A percentile compares a stretch with the other conserved stretches of the same genome.
phyloP scores from a whole-genome alignment of 495 filamentous ascomycete species.

The Daldinia vernicosa region DNA sequence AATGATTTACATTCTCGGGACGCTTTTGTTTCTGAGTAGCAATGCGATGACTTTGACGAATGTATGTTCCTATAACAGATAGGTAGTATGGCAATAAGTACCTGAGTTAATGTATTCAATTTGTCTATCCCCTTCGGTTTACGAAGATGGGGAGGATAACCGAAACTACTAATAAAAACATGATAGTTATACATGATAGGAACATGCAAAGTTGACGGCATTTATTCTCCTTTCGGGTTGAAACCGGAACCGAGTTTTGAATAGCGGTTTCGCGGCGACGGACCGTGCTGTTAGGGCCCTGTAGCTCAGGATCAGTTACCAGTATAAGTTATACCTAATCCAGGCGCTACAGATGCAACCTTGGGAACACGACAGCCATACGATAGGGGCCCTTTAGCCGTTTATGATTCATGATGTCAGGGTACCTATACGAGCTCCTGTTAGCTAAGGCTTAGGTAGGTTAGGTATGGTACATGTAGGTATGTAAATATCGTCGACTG shows the following conservation, averaged over 20 bases:
- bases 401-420: constrained; percentile 23
- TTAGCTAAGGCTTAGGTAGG: neutral
- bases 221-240: constrained; percentile 16
- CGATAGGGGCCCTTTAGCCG: constrained; percentile 5
- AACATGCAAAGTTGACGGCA: too few species aligned
- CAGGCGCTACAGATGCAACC: constrained; percentile 25
- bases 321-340: constrained; percentile 19
- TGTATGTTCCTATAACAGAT: too few species aligned
- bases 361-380: constrained; percentile 18
- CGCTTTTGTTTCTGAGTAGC: neutral
- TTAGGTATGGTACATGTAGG: too few species aligned
- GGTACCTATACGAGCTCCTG: neutral
- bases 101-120: too few species aligned
- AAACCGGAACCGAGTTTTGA: constrained; percentile 29
- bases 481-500: neutral
- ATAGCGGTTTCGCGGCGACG: constrained; percentile 29
- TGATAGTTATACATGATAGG: too few species aligned
- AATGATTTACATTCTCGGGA: constrained; percentile 20
- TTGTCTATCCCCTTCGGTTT: too few species aligned
- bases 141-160: too few species aligned
- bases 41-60: constrained; percentile 1
- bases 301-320: constrained; percentile 5
- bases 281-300: constrained; percentile 32
- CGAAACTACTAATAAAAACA: too few species aligned
- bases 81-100: too few species aligned